Evolutionary conservation across 192 early-diverging fungal genomes (phyloP).

Genomic region (Hyaloraphidium curvatum): DNA sequence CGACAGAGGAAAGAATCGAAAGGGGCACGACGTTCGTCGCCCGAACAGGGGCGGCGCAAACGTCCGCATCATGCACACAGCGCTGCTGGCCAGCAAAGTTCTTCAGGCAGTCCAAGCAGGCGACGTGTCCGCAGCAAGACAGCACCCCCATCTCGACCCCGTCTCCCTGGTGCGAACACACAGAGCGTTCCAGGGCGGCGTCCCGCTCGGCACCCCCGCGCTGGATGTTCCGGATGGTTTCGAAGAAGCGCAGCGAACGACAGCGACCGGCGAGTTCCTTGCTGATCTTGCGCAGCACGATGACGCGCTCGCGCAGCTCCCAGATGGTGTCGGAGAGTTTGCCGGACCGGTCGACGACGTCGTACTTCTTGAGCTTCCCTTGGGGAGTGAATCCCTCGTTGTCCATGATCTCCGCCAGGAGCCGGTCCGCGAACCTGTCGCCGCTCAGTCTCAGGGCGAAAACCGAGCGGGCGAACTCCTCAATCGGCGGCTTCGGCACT

Average conservation of each 20-base stretch:
- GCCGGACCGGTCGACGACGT: too few relatives aligned
- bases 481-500: too few relatives aligned
- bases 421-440: too few relatives aligned
- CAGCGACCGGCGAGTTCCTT: slow-evolving; percentile 18
- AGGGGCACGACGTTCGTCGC: slow-evolving; percentile 14
- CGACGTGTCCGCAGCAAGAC: slow-evolving; percentile 26
- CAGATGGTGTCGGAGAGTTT: too few relatives aligned
- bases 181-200: neutral
- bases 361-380: too few relatives aligned
- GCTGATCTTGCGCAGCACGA: slow-evolving; percentile 8
- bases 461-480: too few relatives aligned
- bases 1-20: slow-evolving; percentile 4
- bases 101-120: slow-evolving; percentile 15
- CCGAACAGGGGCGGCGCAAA: slow-evolving; percentile 17
- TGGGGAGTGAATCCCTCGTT: too few relatives aligned
- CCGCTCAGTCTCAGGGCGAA: too few relatives aligned
- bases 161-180: neutral
- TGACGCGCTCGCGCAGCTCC: slow-evolving; percentile 14
- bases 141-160: slow-evolving; percentile 14
- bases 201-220: neutral
- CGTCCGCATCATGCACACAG: slow-evolving; percentile 11
- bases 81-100: slow-evolving; percentile 9
- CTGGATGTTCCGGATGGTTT: slow-evolving; percentile 11
- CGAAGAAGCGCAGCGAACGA: slow-evolving; percentile 22
- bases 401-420: too few relatives aligned